These are phyloP conservation scores for Ogataea populi-albae DNA, from an alignment of 805 yeast genomes.

Conservation along the genomic window DNA sequence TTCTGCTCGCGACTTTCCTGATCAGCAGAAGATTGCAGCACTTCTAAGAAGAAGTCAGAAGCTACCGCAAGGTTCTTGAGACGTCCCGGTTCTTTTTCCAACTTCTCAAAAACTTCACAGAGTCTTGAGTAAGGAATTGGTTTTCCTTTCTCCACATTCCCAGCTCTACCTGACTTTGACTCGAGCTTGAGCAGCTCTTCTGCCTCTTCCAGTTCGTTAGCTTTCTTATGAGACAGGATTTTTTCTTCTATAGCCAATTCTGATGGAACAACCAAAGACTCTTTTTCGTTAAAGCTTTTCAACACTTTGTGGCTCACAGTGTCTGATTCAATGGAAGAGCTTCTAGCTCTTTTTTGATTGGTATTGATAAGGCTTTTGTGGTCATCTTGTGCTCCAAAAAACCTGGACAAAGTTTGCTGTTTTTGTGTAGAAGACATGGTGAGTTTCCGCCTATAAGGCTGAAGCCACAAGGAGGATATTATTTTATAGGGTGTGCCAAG, in stretches of 20 bases:
- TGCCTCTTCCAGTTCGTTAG: slow-evolving; percentile 25
- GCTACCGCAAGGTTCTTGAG: slow-evolving; percentile 76
- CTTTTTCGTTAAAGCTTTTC: too few relatives aligned
- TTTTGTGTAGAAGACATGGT: slow-evolving; percentile 10
- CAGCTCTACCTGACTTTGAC: not conserved
- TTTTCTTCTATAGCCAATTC: not conserved
- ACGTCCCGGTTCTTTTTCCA: slow-evolving; percentile 80
- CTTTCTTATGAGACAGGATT: slow-evolving; percentile 14
- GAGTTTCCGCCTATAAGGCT: not conserved
- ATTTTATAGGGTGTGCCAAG: too few relatives aligned
- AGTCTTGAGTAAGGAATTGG: slow-evolving; percentile 40
- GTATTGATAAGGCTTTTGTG: slow-evolving; percentile 1
- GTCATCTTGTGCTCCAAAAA: slow-evolving; percentile 14
- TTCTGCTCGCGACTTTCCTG: slow-evolving; percentile 28
- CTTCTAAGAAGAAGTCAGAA: slow-evolving; percentile 66
- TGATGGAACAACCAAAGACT: too few relatives aligned
- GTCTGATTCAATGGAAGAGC: not conserved
- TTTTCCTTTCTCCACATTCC: slow-evolving; percentile 7
- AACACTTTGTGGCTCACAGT: too few relatives aligned
- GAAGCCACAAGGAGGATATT: too few relatives aligned
- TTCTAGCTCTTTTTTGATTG: slow-evolving; percentile 1
- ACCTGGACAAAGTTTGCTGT: slow-evolving; percentile 22
- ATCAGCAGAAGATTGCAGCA: slow-evolving; percentile 51
- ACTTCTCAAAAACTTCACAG: slow-evolving; percentile 66
- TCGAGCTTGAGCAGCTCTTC: slow-evolving; percentile 16